Conservation (phyloP, 306 rosid genomes). For the Quercus dentata region DNA sequence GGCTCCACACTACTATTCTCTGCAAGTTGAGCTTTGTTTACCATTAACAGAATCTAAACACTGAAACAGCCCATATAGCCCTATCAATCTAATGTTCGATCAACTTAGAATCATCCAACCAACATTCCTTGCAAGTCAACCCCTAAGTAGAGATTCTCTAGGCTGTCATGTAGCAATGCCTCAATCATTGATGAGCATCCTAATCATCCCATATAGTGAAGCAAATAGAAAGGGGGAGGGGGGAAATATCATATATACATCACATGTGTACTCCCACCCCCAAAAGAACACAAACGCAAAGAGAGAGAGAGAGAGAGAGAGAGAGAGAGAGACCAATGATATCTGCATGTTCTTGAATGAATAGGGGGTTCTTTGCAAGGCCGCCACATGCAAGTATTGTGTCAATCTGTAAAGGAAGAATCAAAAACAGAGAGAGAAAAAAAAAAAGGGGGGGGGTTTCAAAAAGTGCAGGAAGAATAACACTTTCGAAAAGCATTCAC, state of each 20-base stretch:
- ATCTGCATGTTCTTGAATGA: slow-evolving; percentile 93
- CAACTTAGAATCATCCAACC: not conserved
- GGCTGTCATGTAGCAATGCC: not conserved
- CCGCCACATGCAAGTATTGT: slow-evolving; percentile 97
- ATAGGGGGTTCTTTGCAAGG: slow-evolving; percentile 76
- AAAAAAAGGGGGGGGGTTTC: not conserved
- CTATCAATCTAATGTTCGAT: not conserved
- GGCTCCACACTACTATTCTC: not conserved
- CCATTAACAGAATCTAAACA: not conserved
- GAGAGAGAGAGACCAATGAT: slow-evolving; percentile 60
- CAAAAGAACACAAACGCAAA: not conserved
- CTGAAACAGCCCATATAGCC: not conserved
- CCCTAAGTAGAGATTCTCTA: not conserved
- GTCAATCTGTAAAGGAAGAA: slow-evolving; percentile 54
- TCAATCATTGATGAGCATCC: not conserved
- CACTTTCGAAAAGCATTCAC: slow-evolving; percentile 14
- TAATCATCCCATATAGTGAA: not conserved
- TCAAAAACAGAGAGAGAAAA: not conserved
- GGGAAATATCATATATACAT: not conserved
- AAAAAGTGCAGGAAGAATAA: slow-evolving; percentile 10
- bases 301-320: not conserved
- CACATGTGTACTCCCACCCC: not conserved
- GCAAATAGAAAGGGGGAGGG: not conserved
- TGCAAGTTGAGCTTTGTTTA: not conserved
- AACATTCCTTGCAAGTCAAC: not conserved